phyloP scores from a whole-genome alignment of 805 yeast species.

The Kazachstania bromeliacearum region DNA sequence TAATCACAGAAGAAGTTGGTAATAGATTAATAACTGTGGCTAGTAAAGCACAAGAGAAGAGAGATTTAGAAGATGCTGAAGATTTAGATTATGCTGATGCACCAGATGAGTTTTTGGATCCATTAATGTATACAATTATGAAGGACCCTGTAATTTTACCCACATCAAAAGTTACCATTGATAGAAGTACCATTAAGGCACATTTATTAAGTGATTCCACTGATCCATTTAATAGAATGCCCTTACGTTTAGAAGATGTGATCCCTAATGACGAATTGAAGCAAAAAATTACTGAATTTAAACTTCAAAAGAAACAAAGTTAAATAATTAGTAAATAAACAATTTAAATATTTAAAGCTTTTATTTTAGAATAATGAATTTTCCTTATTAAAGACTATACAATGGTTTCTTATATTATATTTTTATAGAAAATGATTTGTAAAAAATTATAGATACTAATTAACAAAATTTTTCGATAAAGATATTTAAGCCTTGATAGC shows the following conservation, averaged over 20 bases:
- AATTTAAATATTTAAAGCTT: neutral
- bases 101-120: slow-evolving; percentile 95
- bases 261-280: slow-evolving; percentile 65
- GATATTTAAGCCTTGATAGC: slow-evolving; percentile 98
- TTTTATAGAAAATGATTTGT: slow-evolving; percentile 1
- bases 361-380: too few species aligned
- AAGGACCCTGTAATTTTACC: slow-evolving; percentile 95
- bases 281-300: slow-evolving; percentile 50
- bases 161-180: slow-evolving; percentile 73
- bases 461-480: slow-evolving; percentile 2
- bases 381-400: too few species aligned
- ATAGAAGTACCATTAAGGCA: slow-evolving; percentile 83
- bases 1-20: slow-evolving; percentile 49
- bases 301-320: slow-evolving; percentile 34
- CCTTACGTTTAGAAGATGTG: slow-evolving; percentile 82
- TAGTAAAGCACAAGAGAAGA: slow-evolving; percentile 50
- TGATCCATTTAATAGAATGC: slow-evolving; percentile 94
- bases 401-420: too few species aligned
- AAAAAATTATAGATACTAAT: slow-evolving; percentile 4
- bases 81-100: slow-evolving; percentile 84
- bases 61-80: slow-evolving; percentile 62
- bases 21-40: slow-evolving; percentile 47
- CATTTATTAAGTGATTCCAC: slow-evolving; percentile 91
- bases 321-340: too few species aligned
- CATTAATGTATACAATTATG: slow-evolving; percentile 93